A percentile compares a stretch with the other conserved stretches of the same genome.
Evolutionary conservation across 805 yeast species (phyloP).

Genomic region (Saccharomyces paradoxus): DNA sequence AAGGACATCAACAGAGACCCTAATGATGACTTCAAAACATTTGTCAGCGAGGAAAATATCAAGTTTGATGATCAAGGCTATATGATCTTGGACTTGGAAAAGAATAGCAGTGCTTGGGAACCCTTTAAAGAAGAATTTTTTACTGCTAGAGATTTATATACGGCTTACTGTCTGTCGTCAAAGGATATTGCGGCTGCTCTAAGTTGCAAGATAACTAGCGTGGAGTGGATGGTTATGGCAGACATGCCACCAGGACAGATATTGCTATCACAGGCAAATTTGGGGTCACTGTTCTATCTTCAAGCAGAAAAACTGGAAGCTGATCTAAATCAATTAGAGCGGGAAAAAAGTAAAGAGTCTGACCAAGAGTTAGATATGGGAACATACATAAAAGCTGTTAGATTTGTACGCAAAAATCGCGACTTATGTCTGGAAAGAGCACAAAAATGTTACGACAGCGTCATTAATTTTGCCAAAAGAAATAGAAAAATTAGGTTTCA

Average conservation of each 20-base stretch:
- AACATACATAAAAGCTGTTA: constrained; percentile 11
- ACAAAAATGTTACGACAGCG: constrained; percentile 36
- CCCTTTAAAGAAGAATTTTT: constrained; percentile 73
- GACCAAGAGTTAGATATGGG: constrained; percentile 7
- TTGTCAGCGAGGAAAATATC: constrained; percentile 23
- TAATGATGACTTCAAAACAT: constrained; percentile 19
- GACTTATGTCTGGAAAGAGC: constrained; percentile 30
- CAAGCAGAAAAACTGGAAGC: constrained; percentile 58
- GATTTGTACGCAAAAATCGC: constrained; percentile 21
- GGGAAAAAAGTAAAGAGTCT: constrained; percentile 19
- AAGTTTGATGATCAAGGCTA: constrained; percentile 26
- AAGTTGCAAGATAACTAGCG: constrained; percentile 52
- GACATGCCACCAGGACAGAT: constrained; percentile 59
- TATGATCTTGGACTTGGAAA: constrained; percentile 28
- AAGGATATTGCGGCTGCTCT: constrained; percentile 62
- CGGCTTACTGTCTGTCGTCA: constrained; percentile 59
- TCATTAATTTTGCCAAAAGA: constrained; percentile 35
- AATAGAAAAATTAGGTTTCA: constrained; percentile 28
- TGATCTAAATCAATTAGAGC: constrained; percentile 31
- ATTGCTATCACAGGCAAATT: constrained; percentile 55
- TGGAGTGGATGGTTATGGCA: constrained; percentile 66
- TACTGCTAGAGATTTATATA: constrained; percentile 65
- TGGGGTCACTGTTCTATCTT: constrained; percentile 61
- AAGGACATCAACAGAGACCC: neutral
- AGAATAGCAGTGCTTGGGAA: constrained; percentile 51